phyloP scores from a whole-genome alignment of 176 grass and related monocot genomes.

The Oryza punctata region DNA sequence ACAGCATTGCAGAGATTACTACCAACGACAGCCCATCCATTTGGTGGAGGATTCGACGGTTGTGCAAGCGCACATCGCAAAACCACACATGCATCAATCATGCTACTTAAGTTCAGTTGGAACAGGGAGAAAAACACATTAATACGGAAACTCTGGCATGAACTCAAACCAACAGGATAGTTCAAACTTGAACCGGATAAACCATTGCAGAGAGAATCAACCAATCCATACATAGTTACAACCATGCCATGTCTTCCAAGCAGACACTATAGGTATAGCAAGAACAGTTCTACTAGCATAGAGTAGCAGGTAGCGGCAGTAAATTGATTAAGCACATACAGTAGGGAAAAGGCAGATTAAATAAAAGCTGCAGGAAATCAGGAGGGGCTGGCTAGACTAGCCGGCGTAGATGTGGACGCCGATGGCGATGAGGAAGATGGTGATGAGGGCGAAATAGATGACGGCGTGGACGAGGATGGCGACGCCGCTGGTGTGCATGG shows the following conservation, averaged over 20 bases:
- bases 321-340: too few species aligned
- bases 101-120: background rate
- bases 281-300: too few species aligned
- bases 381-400: too few species aligned
- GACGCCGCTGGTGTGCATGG: conserved; percentile 62
- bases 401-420: conserved; percentile 63
- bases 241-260: background rate
- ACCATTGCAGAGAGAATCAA: background rate
- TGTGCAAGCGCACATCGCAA: background rate
- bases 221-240: background rate
- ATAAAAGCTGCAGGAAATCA: too few species aligned
- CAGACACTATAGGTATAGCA: background rate
- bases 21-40: background rate
- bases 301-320: too few species aligned
- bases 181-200: background rate
- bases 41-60: background rate
- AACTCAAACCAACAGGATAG: background rate
- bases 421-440: conserved; percentile 73
- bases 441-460: conserved; percentile 70
- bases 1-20: background rate
- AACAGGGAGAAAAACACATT: background rate
- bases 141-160: background rate
- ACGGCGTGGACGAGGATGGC: conserved; percentile 70
- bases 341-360: background rate
- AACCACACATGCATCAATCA: background rate